phyloP scores from a whole-genome alignment of 371 early-diverging fungal species.

The Mortierella polycephala region DNA sequence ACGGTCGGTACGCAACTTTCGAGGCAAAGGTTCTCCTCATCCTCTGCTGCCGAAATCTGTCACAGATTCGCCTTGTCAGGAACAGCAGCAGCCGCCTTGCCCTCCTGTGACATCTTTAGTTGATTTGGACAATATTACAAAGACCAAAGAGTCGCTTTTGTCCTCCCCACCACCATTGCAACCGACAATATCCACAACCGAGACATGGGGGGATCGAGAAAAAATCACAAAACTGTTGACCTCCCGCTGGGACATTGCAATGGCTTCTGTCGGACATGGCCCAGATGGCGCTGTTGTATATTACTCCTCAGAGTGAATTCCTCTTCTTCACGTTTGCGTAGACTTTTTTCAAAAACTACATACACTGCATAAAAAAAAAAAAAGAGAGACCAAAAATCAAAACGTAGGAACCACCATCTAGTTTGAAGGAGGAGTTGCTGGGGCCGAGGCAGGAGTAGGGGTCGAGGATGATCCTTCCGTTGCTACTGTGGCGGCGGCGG shows the following conservation, averaged over 20 bases:
- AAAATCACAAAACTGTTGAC: background rate
- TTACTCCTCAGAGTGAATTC: background rate
- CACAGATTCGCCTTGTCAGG: no score
- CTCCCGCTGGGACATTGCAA: background rate
- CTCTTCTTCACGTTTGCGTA: background rate
- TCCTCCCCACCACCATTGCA: no score
- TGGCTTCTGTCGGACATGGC: background rate
- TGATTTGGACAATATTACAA: no score
- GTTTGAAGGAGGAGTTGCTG: background rate
- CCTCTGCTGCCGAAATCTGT: no score
- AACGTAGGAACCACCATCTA: background rate
- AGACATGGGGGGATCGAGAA: background rate
- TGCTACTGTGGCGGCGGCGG: background rate
- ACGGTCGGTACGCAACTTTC: no score
- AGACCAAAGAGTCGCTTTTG: no score
- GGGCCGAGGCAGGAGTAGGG: background rate
- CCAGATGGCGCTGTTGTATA: background rate
- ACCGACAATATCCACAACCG: background rate
- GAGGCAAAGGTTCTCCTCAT: no score
- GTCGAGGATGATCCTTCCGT: no score
- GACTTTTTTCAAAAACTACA: background rate
- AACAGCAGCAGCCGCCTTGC: no score
- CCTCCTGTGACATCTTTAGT: no score
- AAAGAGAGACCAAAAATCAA: background rate
- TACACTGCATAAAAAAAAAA: background rate